Conservation (phyloP, 2,329 filamentous ascomycete genomes). For the Lecanicillium sp. region DNA sequence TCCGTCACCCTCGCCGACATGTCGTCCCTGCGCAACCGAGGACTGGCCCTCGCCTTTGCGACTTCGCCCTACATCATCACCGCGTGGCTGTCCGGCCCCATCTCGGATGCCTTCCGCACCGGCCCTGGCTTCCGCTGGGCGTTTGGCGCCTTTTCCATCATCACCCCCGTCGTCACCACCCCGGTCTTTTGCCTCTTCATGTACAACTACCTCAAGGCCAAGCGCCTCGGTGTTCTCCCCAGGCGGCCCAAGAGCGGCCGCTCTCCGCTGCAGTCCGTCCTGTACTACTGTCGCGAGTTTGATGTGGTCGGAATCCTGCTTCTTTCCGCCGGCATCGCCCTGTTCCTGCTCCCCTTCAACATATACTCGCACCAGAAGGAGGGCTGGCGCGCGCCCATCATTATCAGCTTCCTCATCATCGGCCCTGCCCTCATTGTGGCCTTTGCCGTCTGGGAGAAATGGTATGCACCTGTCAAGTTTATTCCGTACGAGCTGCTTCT, state of each 20-base stretch:
- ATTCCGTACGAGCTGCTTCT: conserved; percentile 40
- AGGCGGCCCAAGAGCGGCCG: conserved; percentile 23
- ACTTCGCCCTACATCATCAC: conserved; percentile 36
- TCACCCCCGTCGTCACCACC: conserved; percentile 49
- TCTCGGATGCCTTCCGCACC: conserved; percentile 42
- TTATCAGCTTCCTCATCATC: conserved; percentile 45
- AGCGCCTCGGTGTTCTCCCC: conserved; percentile 32
- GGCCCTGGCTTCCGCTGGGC: conserved; percentile 54
- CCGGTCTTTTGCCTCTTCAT: conserved; percentile 47
- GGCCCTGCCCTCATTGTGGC: conserved; percentile 45
- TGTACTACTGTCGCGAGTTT: conserved; percentile 44
- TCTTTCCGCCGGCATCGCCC: conserved; percentile 39
- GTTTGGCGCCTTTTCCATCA: conserved; percentile 55
- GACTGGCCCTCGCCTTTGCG: conserved; percentile 20
- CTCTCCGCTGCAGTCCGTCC: conserved; percentile 25
- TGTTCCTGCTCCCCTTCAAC: conserved; percentile 53
- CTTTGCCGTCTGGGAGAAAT: conserved; percentile 47
- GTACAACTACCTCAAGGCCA: conserved; percentile 45
- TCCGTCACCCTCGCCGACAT: conserved; percentile 59
- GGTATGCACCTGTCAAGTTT: conserved; percentile 42
- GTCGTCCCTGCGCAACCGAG: conserved; percentile 19
- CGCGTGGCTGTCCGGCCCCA: conserved; percentile 50
- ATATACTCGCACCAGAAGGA: conserved; percentile 31
- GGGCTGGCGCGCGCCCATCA: conserved; percentile 36
- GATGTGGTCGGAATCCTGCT: conserved; percentile 45